Base-by-base conservation (phyloP, 805 yeast genomes). In the Starmerella davenportii region DNA sequence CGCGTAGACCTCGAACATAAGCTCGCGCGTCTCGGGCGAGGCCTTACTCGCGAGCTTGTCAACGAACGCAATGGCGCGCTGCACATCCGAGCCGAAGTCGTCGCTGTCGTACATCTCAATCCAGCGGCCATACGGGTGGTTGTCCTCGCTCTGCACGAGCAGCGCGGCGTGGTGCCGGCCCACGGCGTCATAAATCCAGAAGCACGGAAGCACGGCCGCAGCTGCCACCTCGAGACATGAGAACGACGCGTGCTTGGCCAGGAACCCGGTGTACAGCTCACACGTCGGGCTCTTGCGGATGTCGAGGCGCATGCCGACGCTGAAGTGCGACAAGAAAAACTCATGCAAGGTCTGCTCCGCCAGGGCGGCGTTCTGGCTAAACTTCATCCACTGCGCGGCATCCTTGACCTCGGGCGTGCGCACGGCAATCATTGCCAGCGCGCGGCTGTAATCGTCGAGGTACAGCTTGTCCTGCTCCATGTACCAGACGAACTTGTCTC, bases 81-180 rank as follows among this genome's bases (percentile, higher is more conserved):
- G 46, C 43, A 38, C 37, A 4, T 16, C 18, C n/a, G 5, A 14
- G 23, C 72, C 66, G 49, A 72, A 79, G 69, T 74, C 68, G 1
- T 69, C 71, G 2, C 75, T 63, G 4, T 63, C 53, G 54, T 80
- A 80, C 40, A 72, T 76, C 16, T 60, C 62, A 15, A 78, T 51
- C 92, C 93, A 79, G 8, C 64, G 36, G 42, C 51, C 50, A 41
- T 56, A 41, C 46, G 45, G 48, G 43, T 57, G 55, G 19, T 32
- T n/a, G 14, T 35, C 29, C 8, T 17, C 31, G 21, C 84, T 75
- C 2, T 77, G 84, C 17, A 76, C 69, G 2, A 84, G 79, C 16
- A 73, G 69, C 23, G 84, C 85, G 51, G 75, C 77, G 14, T 74
- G 52, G 38, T 1, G 64, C 49, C 28, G 52, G 53, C 16, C 70